phyloP scores from a whole-genome alignment of 2,329 filamentous ascomycete genomes.

The Nectriaceae sp. region DNA sequence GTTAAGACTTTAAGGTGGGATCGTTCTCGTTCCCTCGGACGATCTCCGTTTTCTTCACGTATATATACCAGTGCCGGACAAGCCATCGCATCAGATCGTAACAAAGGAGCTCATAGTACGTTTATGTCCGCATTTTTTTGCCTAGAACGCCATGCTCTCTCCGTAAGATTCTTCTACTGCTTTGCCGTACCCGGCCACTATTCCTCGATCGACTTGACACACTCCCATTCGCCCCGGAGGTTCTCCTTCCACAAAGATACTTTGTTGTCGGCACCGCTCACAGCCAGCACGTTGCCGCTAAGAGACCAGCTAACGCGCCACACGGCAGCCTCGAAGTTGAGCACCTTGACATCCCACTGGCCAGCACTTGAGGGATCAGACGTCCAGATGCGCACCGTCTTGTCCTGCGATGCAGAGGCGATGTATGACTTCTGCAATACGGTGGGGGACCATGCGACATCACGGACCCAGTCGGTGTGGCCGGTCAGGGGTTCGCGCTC shows the following conservation, averaged over 20 bases:
- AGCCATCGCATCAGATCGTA: constrained; percentile 6
- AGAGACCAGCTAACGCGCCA: constrained; percentile 99
- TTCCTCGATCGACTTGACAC: constrained; percentile 94
- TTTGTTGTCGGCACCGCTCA: constrained; percentile 93
- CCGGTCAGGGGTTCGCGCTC: constrained; percentile 69
- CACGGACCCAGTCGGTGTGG: constrained; percentile 94
- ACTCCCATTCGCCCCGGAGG: constrained; percentile 93
- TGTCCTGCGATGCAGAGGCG: constrained; percentile 91
- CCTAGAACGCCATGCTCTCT: constrained; percentile 39
- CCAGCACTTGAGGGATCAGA: constrained; percentile 61
- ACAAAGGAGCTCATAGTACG: constrained; percentile 23
- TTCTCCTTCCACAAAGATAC: constrained; percentile 99
- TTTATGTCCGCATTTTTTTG: constrained; percentile 28
- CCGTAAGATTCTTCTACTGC: constrained; percentile 85
- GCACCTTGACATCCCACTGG: constrained; percentile 82
- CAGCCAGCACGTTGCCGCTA: constrained; percentile 93
- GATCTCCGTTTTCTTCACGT: too few relatives aligned
- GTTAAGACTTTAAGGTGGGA: too few relatives aligned
- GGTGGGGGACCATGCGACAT: constrained; percentile 95
- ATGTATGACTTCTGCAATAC: constrained; percentile 96
- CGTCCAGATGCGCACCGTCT: constrained; percentile 97
- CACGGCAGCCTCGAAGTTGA: constrained; percentile 85
- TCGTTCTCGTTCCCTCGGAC: too few relatives aligned
- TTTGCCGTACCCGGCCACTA: constrained; percentile 46
- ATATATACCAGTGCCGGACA: too few relatives aligned